Evolutionary conservation across 768 basidiomycete species (phyloP), one percentile per base, ranked within the genome.

Genomic region (Russula vinacea): DNA sequence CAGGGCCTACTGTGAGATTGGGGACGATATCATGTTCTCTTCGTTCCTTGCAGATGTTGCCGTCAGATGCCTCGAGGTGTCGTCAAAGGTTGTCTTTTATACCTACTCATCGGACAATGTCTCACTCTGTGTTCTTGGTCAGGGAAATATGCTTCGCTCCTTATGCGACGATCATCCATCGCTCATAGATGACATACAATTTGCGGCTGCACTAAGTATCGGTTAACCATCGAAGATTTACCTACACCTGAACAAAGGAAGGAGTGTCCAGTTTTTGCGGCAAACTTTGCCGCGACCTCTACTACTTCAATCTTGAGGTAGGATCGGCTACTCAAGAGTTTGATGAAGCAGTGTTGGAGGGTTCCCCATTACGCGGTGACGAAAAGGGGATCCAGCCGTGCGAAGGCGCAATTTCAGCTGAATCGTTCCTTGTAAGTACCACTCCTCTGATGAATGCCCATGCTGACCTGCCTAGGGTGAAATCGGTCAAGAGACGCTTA

Each of bases 401-500:
- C 4, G 62, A 58, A 17, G 42, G 42, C 57, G 24, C 55, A 6
- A 49, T 53, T 33, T 42, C 47, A n/a, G 5, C 40, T 3, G 64
- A 65, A 37, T 24, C 39, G 26, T 64, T 39, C 32, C 58, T 64
- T 40, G 63, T 64, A 49, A 37, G 63, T 19, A 14, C 58, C n/a
- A 22, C 33, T 56, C 37, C 59, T 52, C 64, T 65, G 42, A 68
- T 40, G 37, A 24, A 40, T 39, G 19, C n/a, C 55, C 16, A 40
- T 26, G 39, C 60, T 61, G 40, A 65, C 24, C 19, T 37, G 24
- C 61, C 19, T 67, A 90, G 88, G 89, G 88, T n/a, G 68, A 70
- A 8, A 87, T 90, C 56, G 82, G 86, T 19, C 88, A 90, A 67
- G 89, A 91, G 69, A 83, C 88, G 8, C 76, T 91, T 47, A 81